Evolutionary conservation across 148 eudicot genomes (phyloP), one percentile per base, ranked within the genome.

Genomic region (Dianthus caryophyllus): DNA sequence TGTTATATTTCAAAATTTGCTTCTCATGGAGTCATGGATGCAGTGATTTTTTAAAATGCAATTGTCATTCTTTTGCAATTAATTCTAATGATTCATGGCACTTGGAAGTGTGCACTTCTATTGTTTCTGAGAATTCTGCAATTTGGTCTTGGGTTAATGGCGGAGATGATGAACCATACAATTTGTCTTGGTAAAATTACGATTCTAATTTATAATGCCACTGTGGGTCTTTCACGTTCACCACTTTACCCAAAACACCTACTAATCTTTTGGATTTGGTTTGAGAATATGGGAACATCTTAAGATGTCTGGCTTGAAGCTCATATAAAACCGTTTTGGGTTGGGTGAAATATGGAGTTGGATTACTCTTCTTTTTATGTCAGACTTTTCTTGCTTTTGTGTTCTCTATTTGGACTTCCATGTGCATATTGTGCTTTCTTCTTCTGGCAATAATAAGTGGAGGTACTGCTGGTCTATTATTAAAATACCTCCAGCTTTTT

Each of bases 81-180:
- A 39, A 21, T 8, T 53, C 21, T 29, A 25, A 6, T 68, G 43
- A 44, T 63, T 44, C 13, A 54, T 64, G 31, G 16, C 44, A 50
- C 24, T 2, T 70, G 12, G 43, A 50, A 13, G 6, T 61, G 33
- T 61, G 52, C 49, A 17, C 38, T 13, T 46, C 2, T 16, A 9
- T 36, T 44, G n/a, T 14, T 17, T 48, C 59, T 54, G 39, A 13
- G 27, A 22, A 6, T 49, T 61, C 43, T 48, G 26, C 29, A 1
- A n/a, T 1, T 18, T 6, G 21, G 38, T 17, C 27, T 15, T 10
- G 16, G 38, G 50, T 44, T 48, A 16, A 56, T 53, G 13, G 31
- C 41, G 24, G 15, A 63, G 52, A 52, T 63, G 60, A 51, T 52
- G 12, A 60, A 33, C 57, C 57, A 66, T 49, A 61, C 24, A 54